Conservation (phyloP, 768 basidiomycete species). For the Boletus tylopilopsis region DNA sequence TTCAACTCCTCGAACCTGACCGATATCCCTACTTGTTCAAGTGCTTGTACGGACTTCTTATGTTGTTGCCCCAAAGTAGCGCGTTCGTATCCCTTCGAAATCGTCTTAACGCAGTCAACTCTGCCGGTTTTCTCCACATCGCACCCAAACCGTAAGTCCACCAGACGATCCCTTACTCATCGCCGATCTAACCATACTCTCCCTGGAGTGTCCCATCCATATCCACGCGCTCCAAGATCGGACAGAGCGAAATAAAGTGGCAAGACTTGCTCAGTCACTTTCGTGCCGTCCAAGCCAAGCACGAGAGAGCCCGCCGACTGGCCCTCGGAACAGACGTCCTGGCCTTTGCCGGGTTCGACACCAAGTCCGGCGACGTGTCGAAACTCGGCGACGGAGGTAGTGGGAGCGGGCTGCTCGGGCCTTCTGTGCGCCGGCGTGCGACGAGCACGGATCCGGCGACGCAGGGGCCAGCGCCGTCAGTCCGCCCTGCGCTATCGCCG, state of each 20-base stretch:
- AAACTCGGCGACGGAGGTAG: slow-evolving; percentile 3
- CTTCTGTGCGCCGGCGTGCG: slow-evolving; percentile 57
- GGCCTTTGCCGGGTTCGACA: slow-evolving; percentile 43
- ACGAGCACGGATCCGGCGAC: slow-evolving; percentile 46
- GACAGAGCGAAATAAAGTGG: slow-evolving; percentile 95
- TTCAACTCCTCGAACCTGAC: slow-evolving; percentile 96
- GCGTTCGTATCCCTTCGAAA: slow-evolving; percentile 95
- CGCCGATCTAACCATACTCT: slow-evolving; percentile 19
- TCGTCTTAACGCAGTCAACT: slow-evolving; percentile 91
- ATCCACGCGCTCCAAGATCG: slow-evolving; percentile 68
- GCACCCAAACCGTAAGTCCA: slow-evolving; percentile 74
- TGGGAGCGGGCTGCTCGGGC: slow-evolving; percentile 26
- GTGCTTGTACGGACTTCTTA: slow-evolving; percentile 93
- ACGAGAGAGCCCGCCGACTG: slow-evolving; percentile 87
- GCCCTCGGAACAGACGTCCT: slow-evolving; percentile 62
- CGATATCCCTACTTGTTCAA: slow-evolving; percentile 96
- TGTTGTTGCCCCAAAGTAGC: slow-evolving; percentile 95
- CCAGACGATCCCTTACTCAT: background rate
- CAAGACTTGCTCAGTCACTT: slow-evolving; percentile 91
- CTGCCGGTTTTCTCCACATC: slow-evolving; percentile 89
- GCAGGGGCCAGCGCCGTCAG: slow-evolving; percentile 10
- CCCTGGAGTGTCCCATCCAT: slow-evolving; percentile 32
- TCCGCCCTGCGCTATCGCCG: slow-evolving; percentile 56
- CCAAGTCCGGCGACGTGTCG: slow-evolving; percentile 27
- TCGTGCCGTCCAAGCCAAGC: slow-evolving; percentile 80